A percentile compares a stretch with the other conserved stretches of the same genome.
phyloP scores from a whole-genome alignment of 768 basidiomycete species.

The Tricholoma saponaceum region DNA sequence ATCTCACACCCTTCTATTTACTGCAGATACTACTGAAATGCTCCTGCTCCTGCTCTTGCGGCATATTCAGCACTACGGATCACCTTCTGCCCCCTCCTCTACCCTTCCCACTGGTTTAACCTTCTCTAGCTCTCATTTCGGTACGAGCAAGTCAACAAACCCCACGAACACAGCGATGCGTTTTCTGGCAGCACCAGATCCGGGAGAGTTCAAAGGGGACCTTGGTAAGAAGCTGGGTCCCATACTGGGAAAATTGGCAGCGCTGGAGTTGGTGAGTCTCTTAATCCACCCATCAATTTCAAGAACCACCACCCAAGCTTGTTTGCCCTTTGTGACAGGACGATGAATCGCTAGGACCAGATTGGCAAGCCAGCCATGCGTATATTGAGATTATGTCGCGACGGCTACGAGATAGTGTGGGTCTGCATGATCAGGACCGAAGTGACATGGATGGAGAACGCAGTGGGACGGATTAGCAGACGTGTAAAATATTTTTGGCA shows the following conservation, averaged over 20 bases:
- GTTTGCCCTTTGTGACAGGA: slow-evolving; percentile 25
- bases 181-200: slow-evolving; percentile 52
- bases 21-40: slow-evolving; percentile 69
- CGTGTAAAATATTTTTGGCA: background rate
- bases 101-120: slow-evolving; percentile 5
- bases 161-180: slow-evolving; percentile 49
- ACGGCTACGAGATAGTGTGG: slow-evolving; percentile 60
- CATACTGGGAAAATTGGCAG: slow-evolving; percentile 48
- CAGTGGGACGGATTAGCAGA: background rate
- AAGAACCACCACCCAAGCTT: background rate
- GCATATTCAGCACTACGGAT: slow-evolving; percentile 66
- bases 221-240: slow-evolving; percentile 51
- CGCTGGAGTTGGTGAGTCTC: slow-evolving; percentile 35
- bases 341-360: slow-evolving; percentile 40
- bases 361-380: slow-evolving; percentile 59
- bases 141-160: slow-evolving; percentile 27
- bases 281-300: background rate
- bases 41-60: slow-evolving; percentile 76
- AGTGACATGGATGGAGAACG: background rate
- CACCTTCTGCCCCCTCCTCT: slow-evolving; percentile 13
- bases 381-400: slow-evolving; percentile 78
- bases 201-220: slow-evolving; percentile 55
- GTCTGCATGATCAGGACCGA: slow-evolving; percentile 39
- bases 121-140: slow-evolving; percentile 14
- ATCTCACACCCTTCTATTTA: background rate